These are phyloP conservation scores for Auricularia heimuer DNA, from an alignment of 768 basidiomycete genomes.

Conservation along the genomic window DNA sequence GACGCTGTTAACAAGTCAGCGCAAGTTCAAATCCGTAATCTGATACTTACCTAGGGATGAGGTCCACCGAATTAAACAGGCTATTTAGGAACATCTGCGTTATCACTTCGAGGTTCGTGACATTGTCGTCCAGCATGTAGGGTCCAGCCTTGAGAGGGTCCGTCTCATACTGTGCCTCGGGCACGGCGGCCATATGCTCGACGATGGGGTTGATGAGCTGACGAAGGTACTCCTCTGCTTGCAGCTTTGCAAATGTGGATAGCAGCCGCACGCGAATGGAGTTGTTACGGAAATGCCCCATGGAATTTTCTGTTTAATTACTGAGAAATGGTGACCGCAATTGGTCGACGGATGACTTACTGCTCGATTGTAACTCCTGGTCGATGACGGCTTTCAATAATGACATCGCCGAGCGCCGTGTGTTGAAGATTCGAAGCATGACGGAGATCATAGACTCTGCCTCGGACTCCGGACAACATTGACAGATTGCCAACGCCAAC, in stretches of 20 bases:
- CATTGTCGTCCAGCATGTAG: conserved; percentile 58
- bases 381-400: conserved; percentile 81
- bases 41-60: not conserved
- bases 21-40: not conserved
- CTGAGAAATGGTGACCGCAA: not conserved
- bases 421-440: conserved; percentile 78
- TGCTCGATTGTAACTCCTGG: conserved; percentile 67
- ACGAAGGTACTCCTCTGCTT: conserved; percentile 87
- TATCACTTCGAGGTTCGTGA: conserved; percentile 59
- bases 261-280: conserved; percentile 80
- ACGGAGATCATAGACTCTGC: conserved; percentile 72
- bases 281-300: conserved; percentile 76
- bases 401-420: conserved; percentile 56
- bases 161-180: conserved; percentile 69
- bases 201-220: conserved; percentile 69
- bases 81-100: conserved; percentile 60
- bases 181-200: conserved; percentile 63
- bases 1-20: not conserved
- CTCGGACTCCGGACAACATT: conserved; percentile 69
- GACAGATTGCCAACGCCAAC: conserved; percentile 77
- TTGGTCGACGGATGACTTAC: conserved; percentile 30
- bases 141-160: conserved; percentile 54
- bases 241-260: conserved; percentile 77
- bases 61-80: not conserved
- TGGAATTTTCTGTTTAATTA: not conserved